phyloP scores from a whole-genome alignment of 2,329 filamentous ascomycete species.

The Fusarium setosum region DNA sequence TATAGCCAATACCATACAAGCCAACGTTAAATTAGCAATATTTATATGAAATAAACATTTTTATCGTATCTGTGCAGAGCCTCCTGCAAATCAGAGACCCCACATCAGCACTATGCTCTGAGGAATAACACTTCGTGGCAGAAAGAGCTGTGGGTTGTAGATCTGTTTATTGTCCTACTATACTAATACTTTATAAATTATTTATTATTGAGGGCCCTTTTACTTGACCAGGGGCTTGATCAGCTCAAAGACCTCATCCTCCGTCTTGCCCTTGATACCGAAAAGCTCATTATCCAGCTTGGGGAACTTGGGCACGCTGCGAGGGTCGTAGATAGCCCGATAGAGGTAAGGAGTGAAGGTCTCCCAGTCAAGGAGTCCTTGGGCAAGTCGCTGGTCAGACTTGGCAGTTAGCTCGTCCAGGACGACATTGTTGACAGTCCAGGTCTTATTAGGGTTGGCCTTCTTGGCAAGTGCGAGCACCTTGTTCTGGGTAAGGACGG shows the following conservation, averaged over 20 bases:
- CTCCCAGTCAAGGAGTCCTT: conserved; percentile 43
- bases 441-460: conserved; percentile 57
- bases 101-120: too few species aligned
- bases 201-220: neutral
- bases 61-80: too few species aligned
- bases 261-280: conserved; percentile 54
- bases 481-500: conserved; percentile 57
- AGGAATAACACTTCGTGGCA: neutral
- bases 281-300: conserved; percentile 58
- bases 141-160: neutral
- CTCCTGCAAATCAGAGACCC: too few species aligned
- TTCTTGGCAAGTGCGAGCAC: conserved; percentile 60
- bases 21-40: too few species aligned
- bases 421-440: conserved; percentile 54
- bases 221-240: conserved; percentile 36
- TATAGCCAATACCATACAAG: too few species aligned
- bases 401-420: conserved; percentile 42
- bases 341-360: conserved; percentile 49
- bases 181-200: neutral
- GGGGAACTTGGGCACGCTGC: conserved; percentile 47
- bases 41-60: too few species aligned
- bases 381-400: conserved; percentile 45
- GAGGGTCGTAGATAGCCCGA: conserved; percentile 46
- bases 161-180: neutral
- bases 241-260: conserved; percentile 52